Percentiles rank a stretch among this genome's conserved stretches.
These are phyloP conservation scores for Hydnomerulius pinastri DNA, from an alignment of 768 basidiomycete genomes.

Conservation along the genomic window DNA sequence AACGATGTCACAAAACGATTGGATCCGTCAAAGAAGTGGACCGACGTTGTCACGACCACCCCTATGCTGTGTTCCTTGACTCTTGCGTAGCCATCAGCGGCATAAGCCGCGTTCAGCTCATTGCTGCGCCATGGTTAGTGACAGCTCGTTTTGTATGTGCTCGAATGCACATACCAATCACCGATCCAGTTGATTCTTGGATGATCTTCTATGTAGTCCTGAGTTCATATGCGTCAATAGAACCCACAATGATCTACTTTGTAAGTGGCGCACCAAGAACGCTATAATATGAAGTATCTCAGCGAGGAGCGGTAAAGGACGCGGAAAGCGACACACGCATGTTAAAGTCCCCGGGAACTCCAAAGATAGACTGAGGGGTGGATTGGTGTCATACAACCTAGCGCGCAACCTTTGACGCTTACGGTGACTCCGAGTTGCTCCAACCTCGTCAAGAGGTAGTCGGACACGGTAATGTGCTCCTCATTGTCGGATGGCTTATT, in stretches of 20 bases:
- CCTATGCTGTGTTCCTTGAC: slow-evolving; percentile 76
- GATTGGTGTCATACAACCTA: background rate
- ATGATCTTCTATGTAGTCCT: slow-evolving; percentile 86
- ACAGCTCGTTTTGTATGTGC: background rate
- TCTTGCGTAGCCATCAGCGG: slow-evolving; percentile 91
- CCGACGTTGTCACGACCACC: slow-evolving; percentile 77
- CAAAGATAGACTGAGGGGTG: slow-evolving; percentile 66
- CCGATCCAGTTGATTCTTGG: slow-evolving; percentile 83
- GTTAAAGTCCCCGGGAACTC: slow-evolving; percentile 88
- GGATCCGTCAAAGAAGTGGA: background rate
- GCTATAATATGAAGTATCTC: slow-evolving; percentile 16
- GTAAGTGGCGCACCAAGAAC: slow-evolving; percentile 25
- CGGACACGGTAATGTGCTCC: slow-evolving; percentile 50
- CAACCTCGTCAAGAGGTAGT: slow-evolving; percentile 64
- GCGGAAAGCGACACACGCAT: slow-evolving; percentile 41
- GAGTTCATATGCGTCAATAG: background rate
- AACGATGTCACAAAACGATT: background rate
- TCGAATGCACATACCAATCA: slow-evolving; percentile 55
- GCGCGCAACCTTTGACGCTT: slow-evolving; percentile 11
- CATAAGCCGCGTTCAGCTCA: slow-evolving; percentile 86
- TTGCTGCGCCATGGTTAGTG: slow-evolving; percentile 49
- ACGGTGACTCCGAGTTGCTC: slow-evolving; percentile 67
- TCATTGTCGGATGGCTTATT: slow-evolving; percentile 28
- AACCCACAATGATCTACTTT: background rate
- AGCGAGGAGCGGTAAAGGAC: background rate